phyloP scores from a whole-genome alignment of 768 basidiomycete genomes.

The Trametes gibbosa region DNA sequence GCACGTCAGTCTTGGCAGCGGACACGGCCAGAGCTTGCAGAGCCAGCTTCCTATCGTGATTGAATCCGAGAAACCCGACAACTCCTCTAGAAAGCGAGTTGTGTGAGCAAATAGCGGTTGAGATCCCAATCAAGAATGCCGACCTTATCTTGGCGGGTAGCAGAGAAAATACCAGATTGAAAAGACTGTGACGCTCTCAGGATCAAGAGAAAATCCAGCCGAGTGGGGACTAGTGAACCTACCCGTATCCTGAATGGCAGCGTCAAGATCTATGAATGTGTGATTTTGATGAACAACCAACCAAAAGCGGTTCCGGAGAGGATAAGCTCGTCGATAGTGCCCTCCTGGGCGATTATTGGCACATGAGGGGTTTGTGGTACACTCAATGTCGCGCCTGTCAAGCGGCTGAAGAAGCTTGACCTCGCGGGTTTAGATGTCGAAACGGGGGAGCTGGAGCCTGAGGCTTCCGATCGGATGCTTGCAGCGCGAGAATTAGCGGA shows the following conservation, averaged over 20 bases:
- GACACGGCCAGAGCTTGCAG: slow-evolving; percentile 67
- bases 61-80: slow-evolving; percentile 76
- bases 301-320: slow-evolving; percentile 78
- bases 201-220: background rate
- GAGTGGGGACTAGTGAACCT: slow-evolving; percentile 1
- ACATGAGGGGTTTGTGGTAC: slow-evolving; percentile 22
- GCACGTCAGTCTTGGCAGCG: slow-evolving; percentile 65
- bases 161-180: slow-evolving; percentile 78
- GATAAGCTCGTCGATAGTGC: slow-evolving; percentile 68
- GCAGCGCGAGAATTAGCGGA: slow-evolving; percentile 23
- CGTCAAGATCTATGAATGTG: background rate
- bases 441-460: slow-evolving; percentile 12
- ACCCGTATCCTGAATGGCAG: slow-evolving; percentile 29
- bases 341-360: slow-evolving; percentile 37
- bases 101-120: background rate
- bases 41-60: slow-evolving; percentile 66
- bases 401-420: slow-evolving; percentile 29
- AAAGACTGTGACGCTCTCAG: slow-evolving; percentile 54
- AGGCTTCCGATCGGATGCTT: slow-evolving; percentile 24
- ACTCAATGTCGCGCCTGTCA: slow-evolving; percentile 22
- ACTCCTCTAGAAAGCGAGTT: slow-evolving; percentile 46
- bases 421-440: slow-evolving; percentile 10
- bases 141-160: slow-evolving; percentile 71
- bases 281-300: slow-evolving; percentile 22
- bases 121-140: slow-evolving; percentile 17